These are phyloP conservation scores for Tetrapyrgos nigripes DNA, from an alignment of 1,284 basidiomycete genomes.

Conservation along the genomic window DNA sequence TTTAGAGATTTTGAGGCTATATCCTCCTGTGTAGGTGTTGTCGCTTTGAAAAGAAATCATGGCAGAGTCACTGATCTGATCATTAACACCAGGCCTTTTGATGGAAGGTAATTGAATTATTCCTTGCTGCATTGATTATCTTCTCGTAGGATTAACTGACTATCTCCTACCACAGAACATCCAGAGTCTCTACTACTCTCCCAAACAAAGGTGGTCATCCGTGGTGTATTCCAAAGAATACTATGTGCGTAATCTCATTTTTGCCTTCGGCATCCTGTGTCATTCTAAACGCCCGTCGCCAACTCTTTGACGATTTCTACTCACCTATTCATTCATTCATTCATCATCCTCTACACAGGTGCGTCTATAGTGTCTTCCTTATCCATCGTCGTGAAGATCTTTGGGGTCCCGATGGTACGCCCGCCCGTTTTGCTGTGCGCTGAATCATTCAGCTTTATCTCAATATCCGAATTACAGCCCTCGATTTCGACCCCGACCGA, in stretches of 20 bases:
- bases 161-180: constrained; percentile 25
- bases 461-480: constrained; percentile 33
- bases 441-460: not conserved
- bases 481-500: constrained; percentile 65
- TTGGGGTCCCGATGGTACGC: constrained; percentile 50
- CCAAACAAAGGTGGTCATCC: constrained; percentile 25
- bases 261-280: no score
- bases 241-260: constrained; percentile 29
- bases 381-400: constrained; percentile 48
- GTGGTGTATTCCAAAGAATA: constrained; percentile 34
- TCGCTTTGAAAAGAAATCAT: no score
- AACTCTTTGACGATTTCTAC: no score
- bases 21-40: constrained; percentile 31
- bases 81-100: constrained; percentile 33
- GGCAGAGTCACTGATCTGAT: constrained; percentile 32
- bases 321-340: no score
- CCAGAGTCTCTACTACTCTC: constrained; percentile 31
- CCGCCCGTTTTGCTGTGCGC: no score
- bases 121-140: no score
- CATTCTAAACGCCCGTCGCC: no score
- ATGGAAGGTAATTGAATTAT: no score
- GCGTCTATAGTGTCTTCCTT: constrained; percentile 38
- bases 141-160: no score
- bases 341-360: constrained; percentile 24
- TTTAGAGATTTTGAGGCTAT: constrained; percentile 36